Percentiles rank a stretch among this genome's conserved stretches.
Conservation (phyloP, 768 basidiomycete genomes). For the Tubosaeta sp. region DNA sequence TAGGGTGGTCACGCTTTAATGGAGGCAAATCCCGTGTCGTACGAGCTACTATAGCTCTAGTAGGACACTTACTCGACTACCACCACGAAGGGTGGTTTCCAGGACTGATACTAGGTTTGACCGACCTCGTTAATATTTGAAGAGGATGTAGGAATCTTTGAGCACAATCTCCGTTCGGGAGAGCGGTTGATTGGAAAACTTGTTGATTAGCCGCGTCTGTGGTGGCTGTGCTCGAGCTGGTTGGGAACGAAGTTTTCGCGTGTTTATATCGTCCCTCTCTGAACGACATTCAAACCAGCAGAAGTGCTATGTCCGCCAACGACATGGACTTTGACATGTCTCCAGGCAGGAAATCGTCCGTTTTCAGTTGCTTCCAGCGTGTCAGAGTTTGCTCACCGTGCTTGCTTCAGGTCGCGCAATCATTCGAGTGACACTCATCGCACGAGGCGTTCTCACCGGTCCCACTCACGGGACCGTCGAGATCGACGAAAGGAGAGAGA, state of each 20-base stretch:
- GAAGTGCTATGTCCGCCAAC: slow-evolving; percentile 41
- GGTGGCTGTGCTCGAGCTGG: slow-evolving; percentile 23
- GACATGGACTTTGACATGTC: slow-evolving; percentile 64
- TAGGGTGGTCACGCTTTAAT: too few relatives aligned
- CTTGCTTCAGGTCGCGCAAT: slow-evolving; percentile 53
- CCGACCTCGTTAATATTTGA: too few relatives aligned
- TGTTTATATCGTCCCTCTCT: slow-evolving; percentile 24
- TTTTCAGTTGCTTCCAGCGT: slow-evolving; percentile 5
- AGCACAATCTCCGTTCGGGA: too few relatives aligned
- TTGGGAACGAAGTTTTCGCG: slow-evolving; percentile 31
- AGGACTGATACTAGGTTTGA: too few relatives aligned
- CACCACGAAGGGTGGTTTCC: too few relatives aligned
- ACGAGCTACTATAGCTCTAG: too few relatives aligned
- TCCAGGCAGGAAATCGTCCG: slow-evolving; percentile 59
- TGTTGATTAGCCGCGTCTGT: too few relatives aligned
- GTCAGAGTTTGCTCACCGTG: slow-evolving; percentile 3
- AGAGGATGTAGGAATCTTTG: too few relatives aligned
- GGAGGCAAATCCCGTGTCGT: too few relatives aligned
- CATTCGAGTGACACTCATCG: slow-evolving; percentile 74
- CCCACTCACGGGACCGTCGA: slow-evolving; percentile 56
- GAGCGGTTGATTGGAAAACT: too few relatives aligned
- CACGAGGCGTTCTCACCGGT: slow-evolving; percentile 69
- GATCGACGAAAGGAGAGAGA: slow-evolving; percentile 47
- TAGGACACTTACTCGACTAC: too few relatives aligned
- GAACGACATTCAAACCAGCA: slow-evolving; percentile 6